Evolutionary conservation across 257 asterid species (phyloP), one percentile per base, ranked within the genome.

Genomic region (Hygrophila difformis): DNA sequence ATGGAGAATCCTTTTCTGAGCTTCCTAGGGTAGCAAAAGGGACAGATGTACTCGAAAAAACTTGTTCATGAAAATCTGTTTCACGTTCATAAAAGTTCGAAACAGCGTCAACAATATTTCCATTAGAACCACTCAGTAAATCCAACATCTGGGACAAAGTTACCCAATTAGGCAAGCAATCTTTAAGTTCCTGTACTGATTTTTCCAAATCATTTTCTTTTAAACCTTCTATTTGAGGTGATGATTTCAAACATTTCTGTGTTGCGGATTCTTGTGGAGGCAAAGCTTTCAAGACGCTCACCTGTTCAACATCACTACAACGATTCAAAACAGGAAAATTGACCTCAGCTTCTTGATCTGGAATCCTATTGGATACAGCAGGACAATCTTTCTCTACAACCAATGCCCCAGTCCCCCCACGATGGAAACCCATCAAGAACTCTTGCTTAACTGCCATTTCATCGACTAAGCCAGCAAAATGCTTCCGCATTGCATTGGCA

Each of bases 391-490:
- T 62, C 47, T 65, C 76, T 57, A 34, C 64, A 57, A 59, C 63
- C 44, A 41, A 62, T 28, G 56, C 68, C 60, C 54, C 68, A 26
- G 50, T 21, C 62, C 52, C 78, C 39, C 53, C 65, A 19, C 60
- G 71, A 50, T 13, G 67, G 63, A 84, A 87, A 24, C 88, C 75
- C 78, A 68, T 70, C 51, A 84, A 59, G 24, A 81, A 88, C 16
- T 84, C 93, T 70, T 84, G 85, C 78, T 84, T 88, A 47, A 68
- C 63, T 43, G 94, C 84, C 82, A 71, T 76, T 53, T 78, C 94
- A 81, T 88, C 89, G 39, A 88, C 84, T 78, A 88, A 72, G 15
- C 87, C 89, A 51, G 84, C 66, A 78, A 88, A 88, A 72, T 88
- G 93, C 60, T 76, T 88, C 55, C 19, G 68, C 80, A 81, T 76